These are phyloP conservation scores for Klebsormidium nitens DNA, from an alignment of 139 green algal species.

Conservation along the genomic window DNA sequence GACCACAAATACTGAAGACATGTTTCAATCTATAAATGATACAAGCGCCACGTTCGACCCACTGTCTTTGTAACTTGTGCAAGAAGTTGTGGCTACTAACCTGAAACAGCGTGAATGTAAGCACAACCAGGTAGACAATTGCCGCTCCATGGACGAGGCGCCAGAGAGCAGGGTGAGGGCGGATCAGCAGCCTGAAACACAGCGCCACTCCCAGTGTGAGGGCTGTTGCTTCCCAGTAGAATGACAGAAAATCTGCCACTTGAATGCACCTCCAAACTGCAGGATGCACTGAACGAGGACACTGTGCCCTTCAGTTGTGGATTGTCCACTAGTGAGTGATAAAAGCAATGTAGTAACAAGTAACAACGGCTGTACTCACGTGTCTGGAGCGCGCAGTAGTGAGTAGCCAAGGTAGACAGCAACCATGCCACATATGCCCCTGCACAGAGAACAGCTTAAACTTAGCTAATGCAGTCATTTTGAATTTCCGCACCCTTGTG, in stretches of 20 bases:
- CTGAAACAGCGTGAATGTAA: constrained; percentile 78
- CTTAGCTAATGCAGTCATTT: neutral
- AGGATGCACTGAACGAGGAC: neutral
- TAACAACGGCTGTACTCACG: constrained; percentile 11
- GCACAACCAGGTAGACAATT: constrained; percentile 73
- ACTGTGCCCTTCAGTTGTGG: constrained; percentile 6
- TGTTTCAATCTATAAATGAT: too few species aligned
- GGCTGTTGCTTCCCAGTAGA: neutral
- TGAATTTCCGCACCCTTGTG: too few species aligned
- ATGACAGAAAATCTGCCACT: neutral
- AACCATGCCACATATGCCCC: constrained; percentile 28
- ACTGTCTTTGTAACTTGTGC: too few species aligned
- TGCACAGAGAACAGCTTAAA: constrained; percentile 5
- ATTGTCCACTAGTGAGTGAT: neutral
- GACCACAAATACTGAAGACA: too few species aligned
- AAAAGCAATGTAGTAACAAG: constrained; percentile 17
- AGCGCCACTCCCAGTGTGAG: neutral
- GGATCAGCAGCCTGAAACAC: constrained; percentile 52
- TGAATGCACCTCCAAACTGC: neutral
- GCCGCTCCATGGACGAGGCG: constrained; percentile 69
- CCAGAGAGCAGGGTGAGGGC: constrained; percentile 85
- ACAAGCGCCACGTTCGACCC: too few species aligned
- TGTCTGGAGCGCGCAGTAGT: constrained; percentile 25
- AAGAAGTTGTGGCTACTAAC: too few species aligned
- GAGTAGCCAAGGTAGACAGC: constrained; percentile 35